These are phyloP conservation scores for Saccharum spontaneum DNA, from an alignment of 176 grass and related monocot genomes.

Conservation along the genomic window DNA sequence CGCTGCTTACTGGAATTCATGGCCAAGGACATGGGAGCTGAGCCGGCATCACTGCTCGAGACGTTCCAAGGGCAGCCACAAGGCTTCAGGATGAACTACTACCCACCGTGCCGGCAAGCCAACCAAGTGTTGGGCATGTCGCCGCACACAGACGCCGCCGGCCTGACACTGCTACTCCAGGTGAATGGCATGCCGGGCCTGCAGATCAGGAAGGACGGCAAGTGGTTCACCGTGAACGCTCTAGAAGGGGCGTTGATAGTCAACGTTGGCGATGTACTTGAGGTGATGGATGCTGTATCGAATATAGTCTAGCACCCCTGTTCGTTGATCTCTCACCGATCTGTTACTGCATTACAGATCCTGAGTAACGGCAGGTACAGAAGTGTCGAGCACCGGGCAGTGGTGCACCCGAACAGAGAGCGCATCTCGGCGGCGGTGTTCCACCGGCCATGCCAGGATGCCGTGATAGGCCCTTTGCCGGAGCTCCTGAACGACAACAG, in stretches of 20 bases:
- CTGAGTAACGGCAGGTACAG: constrained; percentile 47
- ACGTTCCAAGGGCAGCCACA: constrained; percentile 43
- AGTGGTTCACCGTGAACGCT: constrained; percentile 48
- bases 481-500: not conserved
- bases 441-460: constrained; percentile 37
- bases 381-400: constrained; percentile 47
- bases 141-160: constrained; percentile 47
- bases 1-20: constrained; percentile 41
- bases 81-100: constrained; percentile 56
- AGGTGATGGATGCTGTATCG: constrained; percentile 22
- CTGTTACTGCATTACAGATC: constrained; percentile 24
- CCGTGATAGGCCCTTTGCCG: constrained; percentile 7
- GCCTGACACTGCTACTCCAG: constrained; percentile 51
- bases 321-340: not conserved
- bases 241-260: constrained; percentile 39
- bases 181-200: constrained; percentile 44
- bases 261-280: constrained; percentile 53
- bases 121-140: constrained; percentile 52
- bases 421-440: constrained; percentile 51
- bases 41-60: constrained; percentile 24
- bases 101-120: constrained; percentile 47
- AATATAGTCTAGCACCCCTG: not conserved
- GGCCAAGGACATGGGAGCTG: constrained; percentile 44
- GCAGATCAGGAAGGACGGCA: constrained; percentile 53
- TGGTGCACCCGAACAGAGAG: constrained; percentile 44